These are phyloP conservation scores for Hypoxylon sp. DNA, from an alignment of 2,329 filamentous ascomycete genomes.

Conservation along the genomic window DNA sequence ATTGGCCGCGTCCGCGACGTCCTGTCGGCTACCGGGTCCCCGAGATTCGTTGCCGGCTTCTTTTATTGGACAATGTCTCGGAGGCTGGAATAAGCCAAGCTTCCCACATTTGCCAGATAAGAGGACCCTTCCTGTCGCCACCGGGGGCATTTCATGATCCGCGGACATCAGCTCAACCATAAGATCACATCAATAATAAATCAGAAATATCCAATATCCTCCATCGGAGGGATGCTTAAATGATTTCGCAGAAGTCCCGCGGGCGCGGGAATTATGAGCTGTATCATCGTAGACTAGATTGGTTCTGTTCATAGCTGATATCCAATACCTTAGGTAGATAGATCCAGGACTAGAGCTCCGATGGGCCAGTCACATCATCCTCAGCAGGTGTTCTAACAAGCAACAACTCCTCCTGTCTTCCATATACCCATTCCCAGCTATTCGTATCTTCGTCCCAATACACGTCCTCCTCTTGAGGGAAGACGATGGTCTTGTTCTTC, in stretches of 20 bases:
- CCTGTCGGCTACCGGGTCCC: constrained; percentile 1
- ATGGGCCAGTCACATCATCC: not conserved
- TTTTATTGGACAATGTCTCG: constrained; percentile 22
- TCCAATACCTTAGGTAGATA: not conserved
- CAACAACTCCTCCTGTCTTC: constrained; percentile 55
- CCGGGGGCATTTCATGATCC: constrained; percentile 7
- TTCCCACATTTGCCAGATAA: constrained; percentile 7
- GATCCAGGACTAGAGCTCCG: constrained; percentile 28
- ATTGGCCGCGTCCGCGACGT: constrained; percentile 17
- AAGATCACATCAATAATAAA: not conserved
- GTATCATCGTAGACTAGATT: not conserved
- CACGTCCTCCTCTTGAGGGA: constrained; percentile 60
- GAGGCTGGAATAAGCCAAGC: constrained; percentile 20
- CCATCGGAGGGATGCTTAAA: too few species aligned
- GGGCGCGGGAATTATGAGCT: too few species aligned
- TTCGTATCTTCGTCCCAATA: constrained; percentile 52
- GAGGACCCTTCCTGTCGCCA: constrained; percentile 3
- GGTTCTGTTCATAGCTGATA: not conserved
- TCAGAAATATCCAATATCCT: too few species aligned
- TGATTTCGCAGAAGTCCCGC: too few species aligned
- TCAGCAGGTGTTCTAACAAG: constrained; percentile 43
- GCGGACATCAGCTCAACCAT: not conserved
- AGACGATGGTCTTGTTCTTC: constrained; percentile 53
- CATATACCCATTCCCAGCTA: constrained; percentile 59
- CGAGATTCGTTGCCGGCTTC: constrained; percentile 3